Percentiles rank a stretch among this genome's conserved stretches.
Evolutionary conservation across 805 yeast species (phyloP).

Genomic region (Tetrapisispora nanseiensis): DNA sequence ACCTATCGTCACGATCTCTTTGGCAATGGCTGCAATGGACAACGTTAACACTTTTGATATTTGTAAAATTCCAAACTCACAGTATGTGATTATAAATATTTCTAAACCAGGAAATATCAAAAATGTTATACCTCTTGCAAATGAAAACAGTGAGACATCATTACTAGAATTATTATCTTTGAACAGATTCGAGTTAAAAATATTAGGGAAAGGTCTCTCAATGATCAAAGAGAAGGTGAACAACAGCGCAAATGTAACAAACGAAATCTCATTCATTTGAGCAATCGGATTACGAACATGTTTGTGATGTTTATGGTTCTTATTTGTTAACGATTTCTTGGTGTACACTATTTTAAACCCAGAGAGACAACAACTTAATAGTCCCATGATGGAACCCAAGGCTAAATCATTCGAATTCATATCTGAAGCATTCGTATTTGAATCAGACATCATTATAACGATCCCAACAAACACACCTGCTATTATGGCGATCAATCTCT

Average conservation of each 20-base stretch:
- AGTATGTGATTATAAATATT: constrained; percentile 83
- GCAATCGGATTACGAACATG: constrained; percentile 59
- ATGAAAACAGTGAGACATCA: constrained; percentile 24
- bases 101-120: constrained; percentile 73
- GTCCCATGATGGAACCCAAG: constrained; percentile 64
- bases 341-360: constrained; percentile 95
- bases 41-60: constrained; percentile 78
- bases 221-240: constrained; percentile 51
- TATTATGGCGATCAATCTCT: constrained; percentile 61
- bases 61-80: constrained; percentile 75
- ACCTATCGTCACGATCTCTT: constrained; percentile 75
- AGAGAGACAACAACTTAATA: constrained; percentile 68
- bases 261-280: constrained; percentile 77
- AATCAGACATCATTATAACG: constrained; percentile 71
- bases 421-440: constrained; percentile 18
- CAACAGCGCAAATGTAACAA: constrained; percentile 63
- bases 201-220: constrained; percentile 46
- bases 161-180: constrained; percentile 3
- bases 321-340: constrained; percentile 61
- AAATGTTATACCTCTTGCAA: constrained; percentile 43
- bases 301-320: constrained; percentile 29
- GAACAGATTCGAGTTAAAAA: constrained; percentile 20
- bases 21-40: constrained; percentile 85
- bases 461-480: constrained; percentile 62
- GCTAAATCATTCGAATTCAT: constrained; percentile 13